A percentile compares a stretch with the other conserved stretches of the same genome.
phyloP scores from a whole-genome alignment of 371 early-diverging fungal species.

The Umbelopsis sp. region DNA sequence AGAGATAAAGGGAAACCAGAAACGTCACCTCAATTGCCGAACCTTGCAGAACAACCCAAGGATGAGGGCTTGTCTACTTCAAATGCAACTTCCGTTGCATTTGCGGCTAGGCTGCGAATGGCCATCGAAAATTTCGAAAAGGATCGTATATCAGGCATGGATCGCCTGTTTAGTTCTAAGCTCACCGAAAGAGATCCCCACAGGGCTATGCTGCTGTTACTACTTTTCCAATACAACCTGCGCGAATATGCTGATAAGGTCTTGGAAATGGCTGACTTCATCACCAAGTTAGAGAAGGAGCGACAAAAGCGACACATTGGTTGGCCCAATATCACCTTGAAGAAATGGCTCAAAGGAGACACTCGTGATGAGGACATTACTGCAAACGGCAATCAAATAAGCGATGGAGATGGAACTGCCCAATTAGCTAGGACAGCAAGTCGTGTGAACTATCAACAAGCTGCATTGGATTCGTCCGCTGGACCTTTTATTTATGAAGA shows the following conservation, averaged over 20 bases:
- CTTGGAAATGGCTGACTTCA: constrained; percentile 22
- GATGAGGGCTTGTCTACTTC: background rate
- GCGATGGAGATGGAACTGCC: background rate
- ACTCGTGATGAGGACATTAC: background rate
- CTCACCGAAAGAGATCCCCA: constrained; percentile 12
- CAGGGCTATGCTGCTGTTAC: constrained; percentile 29
- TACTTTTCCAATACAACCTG: constrained; percentile 32
- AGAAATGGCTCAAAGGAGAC: constrained; percentile 28
- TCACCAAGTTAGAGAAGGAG: constrained; percentile 25
- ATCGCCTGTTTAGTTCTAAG: background rate
- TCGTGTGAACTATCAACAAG: background rate
- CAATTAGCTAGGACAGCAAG: background rate
- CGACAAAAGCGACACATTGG: constrained; percentile 25
- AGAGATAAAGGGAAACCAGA: background rate
- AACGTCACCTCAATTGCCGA: background rate
- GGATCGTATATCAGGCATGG: background rate
- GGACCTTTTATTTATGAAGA: background rate
- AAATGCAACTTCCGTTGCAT: background rate
- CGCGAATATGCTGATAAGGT: constrained; percentile 26
- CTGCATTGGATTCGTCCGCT: background rate
- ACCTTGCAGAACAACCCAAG: background rate
- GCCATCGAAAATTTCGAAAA: constrained; percentile 16
- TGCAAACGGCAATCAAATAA: constrained; percentile 8
- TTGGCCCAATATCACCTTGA: constrained; percentile 33
- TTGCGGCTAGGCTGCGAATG: constrained; percentile 7